Evolutionary conservation across 176 grass and related monocot species (phyloP), one percentile per base, ranked within the genome.

Genomic region (Rhynchospora breviuscula): DNA sequence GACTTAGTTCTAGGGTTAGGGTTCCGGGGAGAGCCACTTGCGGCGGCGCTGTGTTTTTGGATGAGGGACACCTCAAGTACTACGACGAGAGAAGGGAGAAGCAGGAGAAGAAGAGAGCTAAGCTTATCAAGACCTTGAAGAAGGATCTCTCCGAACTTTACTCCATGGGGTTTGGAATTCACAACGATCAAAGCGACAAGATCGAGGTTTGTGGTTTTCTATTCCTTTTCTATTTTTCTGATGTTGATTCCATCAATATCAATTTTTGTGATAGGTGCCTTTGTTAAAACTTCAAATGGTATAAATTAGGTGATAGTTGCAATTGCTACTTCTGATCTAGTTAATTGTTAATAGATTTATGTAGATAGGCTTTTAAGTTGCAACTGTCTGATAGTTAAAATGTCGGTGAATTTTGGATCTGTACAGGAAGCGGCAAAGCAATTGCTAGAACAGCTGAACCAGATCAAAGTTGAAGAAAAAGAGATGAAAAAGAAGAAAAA

Each of bases 381-480:
- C 4, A 48, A 15, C 7, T 62, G 2, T 10, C 0, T 84, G 26
- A 49, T 49, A 11, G 18, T 78, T 17, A 26, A n/a, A 43, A 70
- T 11, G 13, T 43, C 31, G 10, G n/a, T 49, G 48, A 48, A 60
- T 47, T 64, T 44, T 51, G 22, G 10, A 52, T 71, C 21, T 59
- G 44, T 69, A 13, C 67, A 98, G 92, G 89, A 95, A 79, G 89
- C 90, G n/a, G 86, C 91, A 0, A 87, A 89, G 85, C 59, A 93
- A 8, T 85, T 98, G 85, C 18, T 94, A 9, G 52, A 90, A 14
- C 86, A 93, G 40, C 68, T 91, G 60, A 87, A 85, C 46, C 90
- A 80, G 87, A 88, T 98, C 80, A 91, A 80, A 74, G 60, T 87
- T 10, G 81, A 82, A 47, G 89, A 90, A 6, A 85, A 79, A 15